Conservation (phyloP, 164 flowering plant species). For the Santalum album region DNA sequence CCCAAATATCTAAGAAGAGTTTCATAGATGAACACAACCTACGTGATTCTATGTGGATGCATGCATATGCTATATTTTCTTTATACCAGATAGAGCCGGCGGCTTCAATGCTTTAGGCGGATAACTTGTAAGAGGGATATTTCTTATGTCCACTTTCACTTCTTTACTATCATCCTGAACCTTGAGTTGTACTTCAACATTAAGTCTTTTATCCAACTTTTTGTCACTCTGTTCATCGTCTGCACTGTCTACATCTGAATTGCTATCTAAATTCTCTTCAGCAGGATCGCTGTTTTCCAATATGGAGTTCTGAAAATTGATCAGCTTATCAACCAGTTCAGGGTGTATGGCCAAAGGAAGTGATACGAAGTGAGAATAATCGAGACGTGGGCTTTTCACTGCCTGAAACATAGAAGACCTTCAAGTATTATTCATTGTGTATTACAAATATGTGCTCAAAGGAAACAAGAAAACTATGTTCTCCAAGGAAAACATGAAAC, state of each 20-base stretch:
- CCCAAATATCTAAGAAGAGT: not conserved
- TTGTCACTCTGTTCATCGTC: conserved; percentile 31
- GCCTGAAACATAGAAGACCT: conserved; percentile 34
- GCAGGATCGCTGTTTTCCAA: conserved; percentile 28
- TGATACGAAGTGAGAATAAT: conserved; percentile 86
- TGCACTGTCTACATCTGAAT: conserved; percentile 26
- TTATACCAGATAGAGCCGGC: conserved; percentile 34
- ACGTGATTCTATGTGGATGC: not conserved
- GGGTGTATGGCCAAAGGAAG: conserved; percentile 92
- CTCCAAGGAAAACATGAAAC: no score
- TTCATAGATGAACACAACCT: not conserved
- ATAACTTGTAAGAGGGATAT: conserved; percentile 33
- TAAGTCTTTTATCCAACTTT: conserved; percentile 14
- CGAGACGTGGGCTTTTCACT: conserved; percentile 55
- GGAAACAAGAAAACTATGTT: no score
- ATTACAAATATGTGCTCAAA: no score
- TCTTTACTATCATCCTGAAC: not conserved
- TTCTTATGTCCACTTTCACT: not conserved
- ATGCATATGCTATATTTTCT: not conserved
- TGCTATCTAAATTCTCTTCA: conserved; percentile 21
- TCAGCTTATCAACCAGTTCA: conserved; percentile 73
- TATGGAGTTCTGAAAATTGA: conserved; percentile 63
- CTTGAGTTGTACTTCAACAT: conserved; percentile 45
- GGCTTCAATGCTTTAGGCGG: conserved; percentile 34
- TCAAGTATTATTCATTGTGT: no score